Percentiles rank a stretch among this genome's conserved stretches.
These are phyloP conservation scores for Fusarium torulosum DNA, from an alignment of 2,329 filamentous ascomycete genomes.

Conservation along the genomic window DNA sequence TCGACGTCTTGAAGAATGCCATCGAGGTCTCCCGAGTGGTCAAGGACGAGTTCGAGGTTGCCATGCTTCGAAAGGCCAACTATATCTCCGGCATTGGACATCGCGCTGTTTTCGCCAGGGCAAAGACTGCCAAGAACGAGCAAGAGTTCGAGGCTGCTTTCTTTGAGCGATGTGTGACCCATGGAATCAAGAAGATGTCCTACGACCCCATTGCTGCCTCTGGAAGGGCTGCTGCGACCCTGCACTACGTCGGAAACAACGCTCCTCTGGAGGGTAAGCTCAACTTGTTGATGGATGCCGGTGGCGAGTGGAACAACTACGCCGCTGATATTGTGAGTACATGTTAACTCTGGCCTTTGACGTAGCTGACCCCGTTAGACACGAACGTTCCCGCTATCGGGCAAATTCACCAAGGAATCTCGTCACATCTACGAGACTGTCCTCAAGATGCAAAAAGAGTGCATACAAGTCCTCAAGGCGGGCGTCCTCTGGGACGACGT, in stretches of 20 bases:
- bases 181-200: constrained; percentile 84
- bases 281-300: constrained; percentile 87
- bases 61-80: constrained; percentile 79
- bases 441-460: constrained; percentile 85
- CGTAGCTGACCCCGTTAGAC: constrained; percentile 64
- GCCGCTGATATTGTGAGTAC: constrained; percentile 72
- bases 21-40: constrained; percentile 77
- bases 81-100: constrained; percentile 76
- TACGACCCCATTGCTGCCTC: constrained; percentile 89
- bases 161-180: constrained; percentile 78
- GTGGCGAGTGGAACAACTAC: constrained; percentile 80
- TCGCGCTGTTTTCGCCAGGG: constrained; percentile 70
- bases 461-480: constrained; percentile 77
- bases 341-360: neutral
- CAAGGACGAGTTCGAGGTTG: constrained; percentile 82
- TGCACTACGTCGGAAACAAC: constrained; percentile 89
- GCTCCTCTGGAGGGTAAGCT: constrained; percentile 77
- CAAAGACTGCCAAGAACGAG: constrained; percentile 78
- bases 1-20: constrained; percentile 67
- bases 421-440: constrained; percentile 86
- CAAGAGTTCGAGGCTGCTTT: constrained; percentile 86
- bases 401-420: constrained; percentile 77
- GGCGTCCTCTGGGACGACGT: constrained; percentile 85
- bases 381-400: constrained; percentile 85
- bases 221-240: constrained; percentile 82